Percentiles rank a stretch among this genome's conserved stretches.
These are phyloP conservation scores for Emergomyces orientalis DNA, from an alignment of 2,329 filamentous ascomycete genomes.

Conservation along the genomic window DNA sequence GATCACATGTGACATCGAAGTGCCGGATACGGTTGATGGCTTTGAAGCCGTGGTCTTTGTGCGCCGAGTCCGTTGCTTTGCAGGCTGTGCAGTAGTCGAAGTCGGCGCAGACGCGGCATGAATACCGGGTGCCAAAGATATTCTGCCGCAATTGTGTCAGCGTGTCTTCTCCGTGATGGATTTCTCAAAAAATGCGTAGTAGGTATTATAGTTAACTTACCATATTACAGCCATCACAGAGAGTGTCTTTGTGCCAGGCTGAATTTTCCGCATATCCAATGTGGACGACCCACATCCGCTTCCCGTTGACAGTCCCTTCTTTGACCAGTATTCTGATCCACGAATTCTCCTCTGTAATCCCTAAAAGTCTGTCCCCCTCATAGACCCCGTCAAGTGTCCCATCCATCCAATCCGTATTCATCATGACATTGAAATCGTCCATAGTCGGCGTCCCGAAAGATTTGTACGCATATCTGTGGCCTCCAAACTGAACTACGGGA, in stretches of 20 bases:
- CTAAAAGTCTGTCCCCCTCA: neutral
- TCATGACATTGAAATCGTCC: conserved; percentile 7
- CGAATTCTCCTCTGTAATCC: neutral
- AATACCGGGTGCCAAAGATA: conserved; percentile 6
- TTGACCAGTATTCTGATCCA: conserved; percentile 1
- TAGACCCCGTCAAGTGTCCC: conserved; percentile 1
- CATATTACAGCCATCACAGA: conserved; percentile 7
- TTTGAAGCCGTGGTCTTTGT: conserved; percentile 5
- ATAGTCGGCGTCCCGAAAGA: conserved; percentile 4
- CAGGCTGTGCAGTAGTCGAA: conserved; percentile 9
- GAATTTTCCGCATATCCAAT: conserved; percentile 5
- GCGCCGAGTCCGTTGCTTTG: neutral
- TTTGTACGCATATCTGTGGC: conserved; percentile 3
- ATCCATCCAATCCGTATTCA: conserved; percentile 9
- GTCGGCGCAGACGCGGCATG: conserved; percentile 5
- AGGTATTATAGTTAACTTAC: neutral
- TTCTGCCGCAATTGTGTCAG: neutral
- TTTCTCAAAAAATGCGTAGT: neutral
- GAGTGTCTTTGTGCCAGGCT: conserved; percentile 6
- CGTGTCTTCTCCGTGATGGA: neutral
- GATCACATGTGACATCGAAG: conserved; percentile 4
- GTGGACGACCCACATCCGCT: conserved; percentile 9
- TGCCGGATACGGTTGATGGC: neutral
- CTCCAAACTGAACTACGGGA: conserved; percentile 9
- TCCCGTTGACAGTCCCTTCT: conserved; percentile 1